These are phyloP conservation scores for Backusella parvicylindrica DNA, from an alignment of 192 early-diverging fungal species.

Conservation along the genomic window DNA sequence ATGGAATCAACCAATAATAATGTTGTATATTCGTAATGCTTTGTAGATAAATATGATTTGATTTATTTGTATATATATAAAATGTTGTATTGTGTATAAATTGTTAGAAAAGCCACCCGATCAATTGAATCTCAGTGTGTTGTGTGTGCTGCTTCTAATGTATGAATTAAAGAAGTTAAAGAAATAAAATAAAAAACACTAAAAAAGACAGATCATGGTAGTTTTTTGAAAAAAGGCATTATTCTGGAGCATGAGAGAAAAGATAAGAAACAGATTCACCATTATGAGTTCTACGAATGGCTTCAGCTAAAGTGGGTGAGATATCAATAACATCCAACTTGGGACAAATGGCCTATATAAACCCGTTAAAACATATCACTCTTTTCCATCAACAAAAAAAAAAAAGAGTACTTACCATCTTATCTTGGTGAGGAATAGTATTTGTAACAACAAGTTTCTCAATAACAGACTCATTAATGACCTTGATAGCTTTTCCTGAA, in stretches of 20 bases:
- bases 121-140: neutral
- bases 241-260: conserved; percentile 38
- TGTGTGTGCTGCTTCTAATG: neutral
- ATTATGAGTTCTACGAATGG: conserved; percentile 69
- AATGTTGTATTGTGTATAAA: neutral
- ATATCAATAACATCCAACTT: conserved; percentile 84
- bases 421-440: conserved; percentile 79
- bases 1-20: neutral
- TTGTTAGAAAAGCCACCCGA: neutral
- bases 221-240: neutral
- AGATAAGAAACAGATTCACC: conserved; percentile 68
- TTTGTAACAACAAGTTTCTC: conserved; percentile 79
- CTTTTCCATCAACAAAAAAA: neutral
- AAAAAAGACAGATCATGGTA: neutral
- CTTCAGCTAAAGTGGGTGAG: conserved; percentile 74
- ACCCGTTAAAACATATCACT: neutral
- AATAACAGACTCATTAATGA: conserved; percentile 73
- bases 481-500: conserved; percentile 88
- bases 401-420: conserved; percentile 46
- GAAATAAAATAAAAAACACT: neutral
- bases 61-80: neutral
- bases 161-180: neutral
- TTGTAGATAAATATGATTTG: neutral
- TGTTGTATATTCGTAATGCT: neutral
- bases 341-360: conserved; percentile 47